These are phyloP conservation scores for Scheffersomyces ergatensis DNA, from an alignment of 805 yeast genomes.

Conservation along the genomic window DNA sequence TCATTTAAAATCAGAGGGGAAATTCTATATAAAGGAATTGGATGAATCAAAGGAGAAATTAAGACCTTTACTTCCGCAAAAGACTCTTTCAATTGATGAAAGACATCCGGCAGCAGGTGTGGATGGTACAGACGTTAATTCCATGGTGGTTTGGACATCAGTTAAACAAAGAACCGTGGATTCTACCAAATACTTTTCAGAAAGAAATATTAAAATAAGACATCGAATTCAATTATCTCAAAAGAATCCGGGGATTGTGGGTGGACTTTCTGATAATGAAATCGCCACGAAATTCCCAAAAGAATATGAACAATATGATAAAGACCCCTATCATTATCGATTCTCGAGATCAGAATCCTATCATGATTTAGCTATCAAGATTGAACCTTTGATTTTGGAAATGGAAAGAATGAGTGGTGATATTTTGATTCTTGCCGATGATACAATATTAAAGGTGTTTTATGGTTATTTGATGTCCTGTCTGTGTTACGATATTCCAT, in stretches of 20 bases:
- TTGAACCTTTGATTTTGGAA: constrained; percentile 90
- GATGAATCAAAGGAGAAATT: background rate
- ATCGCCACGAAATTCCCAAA: constrained; percentile 59
- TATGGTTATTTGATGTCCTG: constrained; percentile 96
- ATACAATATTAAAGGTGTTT: constrained; percentile 80
- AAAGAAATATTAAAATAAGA: constrained; percentile 59
- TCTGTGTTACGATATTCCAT: constrained; percentile 82
- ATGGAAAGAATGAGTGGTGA: constrained; percentile 91
- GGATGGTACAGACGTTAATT: constrained; percentile 58
- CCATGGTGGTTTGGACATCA: constrained; percentile 92
- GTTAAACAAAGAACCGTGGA: constrained; percentile 81
- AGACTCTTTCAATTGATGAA: constrained; percentile 26
- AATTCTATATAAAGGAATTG: constrained; percentile 21
- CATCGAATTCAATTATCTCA: constrained; percentile 85
- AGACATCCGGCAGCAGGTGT: constrained; percentile 47
- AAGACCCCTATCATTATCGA: constrained; percentile 91
- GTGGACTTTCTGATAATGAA: constrained; percentile 61
- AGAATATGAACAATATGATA: constrained; percentile 61
- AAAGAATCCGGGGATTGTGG: constrained; percentile 85
- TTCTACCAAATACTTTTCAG: constrained; percentile 67
- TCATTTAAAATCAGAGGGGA: constrained; percentile 34
- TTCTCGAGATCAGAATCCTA: constrained; percentile 92
- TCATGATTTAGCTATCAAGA: constrained; percentile 91
- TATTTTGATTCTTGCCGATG: constrained; percentile 88
- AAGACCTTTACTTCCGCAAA: background rate